A percentile compares a stretch with the other conserved stretches of the same genome.
Evolutionary conservation across 176 grass and related monocot species (phyloP).

Genomic region (Musa troglodytarum): DNA sequence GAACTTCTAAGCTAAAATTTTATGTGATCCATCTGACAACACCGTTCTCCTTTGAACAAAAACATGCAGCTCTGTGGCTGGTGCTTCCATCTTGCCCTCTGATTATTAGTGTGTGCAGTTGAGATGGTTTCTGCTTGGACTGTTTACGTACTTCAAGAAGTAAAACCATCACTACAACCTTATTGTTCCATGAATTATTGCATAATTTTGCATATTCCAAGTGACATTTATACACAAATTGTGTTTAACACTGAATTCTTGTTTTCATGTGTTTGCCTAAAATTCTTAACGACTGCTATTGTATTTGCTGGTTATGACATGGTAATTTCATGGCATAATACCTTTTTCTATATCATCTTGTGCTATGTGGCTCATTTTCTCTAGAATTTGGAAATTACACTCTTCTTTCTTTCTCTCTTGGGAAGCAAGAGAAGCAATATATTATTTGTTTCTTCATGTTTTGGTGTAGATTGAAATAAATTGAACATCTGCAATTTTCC

Average conservation of each 20-base stretch:
- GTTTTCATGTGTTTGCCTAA: background rate
- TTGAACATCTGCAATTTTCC: constrained; percentile 26
- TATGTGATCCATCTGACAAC: background rate
- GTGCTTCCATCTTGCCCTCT: too few species aligned
- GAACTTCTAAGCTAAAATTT: background rate
- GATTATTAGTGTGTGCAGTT: too few species aligned
- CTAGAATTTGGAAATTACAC: background rate
- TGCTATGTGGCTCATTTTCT: background rate
- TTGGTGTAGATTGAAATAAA: constrained; percentile 11
- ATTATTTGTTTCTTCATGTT: background rate
- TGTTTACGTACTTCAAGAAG: too few species aligned
- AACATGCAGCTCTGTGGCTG: too few species aligned
- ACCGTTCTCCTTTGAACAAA: too few species aligned
- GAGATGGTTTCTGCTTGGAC: too few species aligned
- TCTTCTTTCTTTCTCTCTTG: background rate
- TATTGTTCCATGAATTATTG: background rate
- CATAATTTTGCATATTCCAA: background rate
- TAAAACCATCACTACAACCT: background rate
- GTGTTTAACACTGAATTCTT: background rate
- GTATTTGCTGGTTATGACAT: too few species aligned
- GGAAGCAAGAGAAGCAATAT: background rate
- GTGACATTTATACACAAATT: background rate
- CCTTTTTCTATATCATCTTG: too few species aligned
- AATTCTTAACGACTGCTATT: background rate
- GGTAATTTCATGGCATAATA: too few species aligned